A percentile compares a stretch with the other conserved stretches of the same genome.
Evolutionary conservation across 164 flowering plant genomes (phyloP).

Genomic region (Umbilicus rupestris): DNA sequence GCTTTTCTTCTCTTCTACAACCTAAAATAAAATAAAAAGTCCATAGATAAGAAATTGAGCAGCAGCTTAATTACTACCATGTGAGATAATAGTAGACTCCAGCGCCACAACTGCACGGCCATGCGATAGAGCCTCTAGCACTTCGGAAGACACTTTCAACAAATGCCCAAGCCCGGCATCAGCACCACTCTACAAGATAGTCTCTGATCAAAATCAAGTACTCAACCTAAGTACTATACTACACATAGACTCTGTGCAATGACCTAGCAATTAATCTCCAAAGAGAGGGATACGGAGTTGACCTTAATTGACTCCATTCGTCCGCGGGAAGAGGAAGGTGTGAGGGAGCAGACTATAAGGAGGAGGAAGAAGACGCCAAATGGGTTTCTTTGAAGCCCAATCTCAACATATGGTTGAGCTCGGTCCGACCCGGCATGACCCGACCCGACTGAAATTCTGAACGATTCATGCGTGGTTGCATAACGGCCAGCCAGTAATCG

Average conservation of each 20-base stretch:
- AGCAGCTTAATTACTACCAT: conserved; percentile 30
- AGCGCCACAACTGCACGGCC: conserved; percentile 79
- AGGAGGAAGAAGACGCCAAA: too few relatives aligned
- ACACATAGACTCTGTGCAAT: neutral
- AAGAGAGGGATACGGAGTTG: neutral
- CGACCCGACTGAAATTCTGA: neutral
- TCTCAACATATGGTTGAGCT: too few relatives aligned
- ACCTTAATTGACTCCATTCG: conserved; percentile 11
- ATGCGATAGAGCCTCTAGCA: conserved; percentile 50
- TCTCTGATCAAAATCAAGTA: neutral
- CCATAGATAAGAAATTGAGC: too few relatives aligned
- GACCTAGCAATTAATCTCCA: neutral
- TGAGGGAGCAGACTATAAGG: neutral
- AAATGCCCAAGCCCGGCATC: conserved; percentile 8
- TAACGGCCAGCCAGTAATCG: neutral
- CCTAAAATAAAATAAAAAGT: too few relatives aligned
- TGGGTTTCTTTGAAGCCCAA: too few relatives aligned
- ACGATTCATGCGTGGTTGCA: neutral
- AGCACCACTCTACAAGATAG: neutral
- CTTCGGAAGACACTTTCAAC: conserved; percentile 58
- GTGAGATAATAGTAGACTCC: conserved; percentile 84
- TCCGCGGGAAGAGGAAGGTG: neutral
- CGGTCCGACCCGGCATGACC: neutral
- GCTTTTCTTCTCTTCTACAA: neutral
- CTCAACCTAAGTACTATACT: neutral